Conservation (phyloP, 208 protist species). For the Acanthamoeba lenticulata region DNA sequence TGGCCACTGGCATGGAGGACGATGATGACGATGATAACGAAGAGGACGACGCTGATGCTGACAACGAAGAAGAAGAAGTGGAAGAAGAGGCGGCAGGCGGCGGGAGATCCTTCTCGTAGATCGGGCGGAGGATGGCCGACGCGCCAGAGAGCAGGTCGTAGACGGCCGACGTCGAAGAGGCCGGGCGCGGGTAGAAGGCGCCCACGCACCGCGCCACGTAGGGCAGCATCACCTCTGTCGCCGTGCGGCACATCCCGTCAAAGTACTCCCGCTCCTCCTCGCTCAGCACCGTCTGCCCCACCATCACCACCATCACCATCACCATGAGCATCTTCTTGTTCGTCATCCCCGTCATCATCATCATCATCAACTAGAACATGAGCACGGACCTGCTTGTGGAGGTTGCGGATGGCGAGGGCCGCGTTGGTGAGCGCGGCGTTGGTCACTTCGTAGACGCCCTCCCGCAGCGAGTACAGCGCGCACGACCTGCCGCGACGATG, state of each 20-base stretch:
- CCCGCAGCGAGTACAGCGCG: neutral
- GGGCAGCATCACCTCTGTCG: neutral
- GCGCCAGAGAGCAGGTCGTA: neutral
- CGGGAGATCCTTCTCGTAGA: conserved; percentile 27
- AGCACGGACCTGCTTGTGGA: neutral
- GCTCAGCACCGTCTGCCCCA: neutral
- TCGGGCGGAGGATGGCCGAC: neutral
- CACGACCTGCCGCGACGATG: neutral
- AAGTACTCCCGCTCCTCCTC: conserved; percentile 39
- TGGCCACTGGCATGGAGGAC: neutral
- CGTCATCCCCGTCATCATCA: neutral
- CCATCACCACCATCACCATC: neutral
- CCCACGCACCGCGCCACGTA: neutral
- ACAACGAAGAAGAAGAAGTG: no score
- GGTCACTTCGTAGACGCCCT: neutral
- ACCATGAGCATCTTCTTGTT: neutral
- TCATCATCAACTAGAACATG: neutral
- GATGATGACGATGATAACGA: neutral
- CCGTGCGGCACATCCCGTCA: neutral
- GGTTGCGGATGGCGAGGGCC: neutral
- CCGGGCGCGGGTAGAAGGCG: neutral
- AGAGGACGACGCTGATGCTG: neutral
- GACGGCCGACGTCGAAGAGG: neutral
- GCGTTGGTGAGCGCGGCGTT: conserved; percentile 33
- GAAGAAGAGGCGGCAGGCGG: neutral